Evolutionary conservation across 2,329 filamentous ascomycete genomes (phyloP).

Genomic region (Daldinia eschscholtzii): DNA sequence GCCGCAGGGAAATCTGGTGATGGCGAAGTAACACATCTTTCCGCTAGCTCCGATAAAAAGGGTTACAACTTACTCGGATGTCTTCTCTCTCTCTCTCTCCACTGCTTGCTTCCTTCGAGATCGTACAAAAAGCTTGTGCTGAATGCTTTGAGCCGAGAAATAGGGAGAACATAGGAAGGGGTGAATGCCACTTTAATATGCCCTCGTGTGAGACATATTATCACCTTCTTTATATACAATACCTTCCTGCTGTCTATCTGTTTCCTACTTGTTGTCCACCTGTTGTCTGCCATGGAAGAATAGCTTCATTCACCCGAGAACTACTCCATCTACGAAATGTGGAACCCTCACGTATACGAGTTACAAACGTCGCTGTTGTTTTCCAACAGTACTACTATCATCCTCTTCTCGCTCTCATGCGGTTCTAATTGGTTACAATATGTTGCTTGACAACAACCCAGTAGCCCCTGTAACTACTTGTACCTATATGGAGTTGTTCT

Average conservation of each 20-base stretch:
- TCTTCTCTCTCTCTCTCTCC: background rate
- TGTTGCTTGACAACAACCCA: background rate
- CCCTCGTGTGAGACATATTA: background rate
- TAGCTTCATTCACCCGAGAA: background rate
- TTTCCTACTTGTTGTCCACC: background rate
- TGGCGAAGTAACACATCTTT: constrained; percentile 20
- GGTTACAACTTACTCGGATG: background rate
- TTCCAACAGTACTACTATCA: background rate
- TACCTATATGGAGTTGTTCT: constrained; percentile 1
- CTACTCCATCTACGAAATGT: background rate
- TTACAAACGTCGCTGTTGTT: background rate
- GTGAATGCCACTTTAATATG: background rate
- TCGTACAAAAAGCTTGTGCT: background rate
- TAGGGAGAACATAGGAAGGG: constrained; percentile 2
- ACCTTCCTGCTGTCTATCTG: background rate
- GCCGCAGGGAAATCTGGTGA: constrained; percentile 31
- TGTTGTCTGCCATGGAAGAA: background rate
- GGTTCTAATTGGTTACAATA: background rate
- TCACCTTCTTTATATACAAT: background rate
- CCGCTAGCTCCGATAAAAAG: background rate
- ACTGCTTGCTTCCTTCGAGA: background rate
- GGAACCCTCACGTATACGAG: background rate
- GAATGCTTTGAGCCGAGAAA: background rate
- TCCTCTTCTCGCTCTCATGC: background rate
- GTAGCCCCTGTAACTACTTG: background rate